These are phyloP conservation scores for Rhodotorula graminis DNA, from an alignment of 768 basidiomycete species.

Conservation along the genomic window DNA sequence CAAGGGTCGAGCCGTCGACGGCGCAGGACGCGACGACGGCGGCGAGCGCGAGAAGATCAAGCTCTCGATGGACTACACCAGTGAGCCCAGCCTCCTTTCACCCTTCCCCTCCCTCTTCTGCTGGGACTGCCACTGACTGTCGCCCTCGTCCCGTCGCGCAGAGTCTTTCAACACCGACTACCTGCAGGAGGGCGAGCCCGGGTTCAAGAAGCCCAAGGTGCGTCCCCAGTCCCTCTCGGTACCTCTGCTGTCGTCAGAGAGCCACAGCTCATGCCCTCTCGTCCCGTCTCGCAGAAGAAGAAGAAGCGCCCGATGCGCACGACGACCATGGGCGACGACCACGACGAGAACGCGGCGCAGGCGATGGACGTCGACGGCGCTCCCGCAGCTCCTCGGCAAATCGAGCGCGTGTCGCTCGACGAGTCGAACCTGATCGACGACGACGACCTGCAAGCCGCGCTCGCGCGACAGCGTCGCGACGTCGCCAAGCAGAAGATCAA, in stretches of 20 bases:
- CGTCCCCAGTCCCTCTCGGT: conserved; percentile 26
- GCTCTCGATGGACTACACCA: conserved; percentile 78
- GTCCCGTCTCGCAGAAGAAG: conserved; percentile 60
- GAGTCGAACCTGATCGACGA: conserved; percentile 69
- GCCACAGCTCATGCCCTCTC: no score
- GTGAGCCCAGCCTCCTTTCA: conserved; percentile 53
- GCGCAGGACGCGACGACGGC: not conserved
- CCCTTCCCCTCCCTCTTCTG: conserved; percentile 4
- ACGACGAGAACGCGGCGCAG: conserved; percentile 49
- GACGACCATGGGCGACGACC: conserved; percentile 46
- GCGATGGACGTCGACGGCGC: conserved; percentile 72
- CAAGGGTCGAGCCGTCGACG: conserved; percentile 8
- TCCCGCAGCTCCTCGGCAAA: conserved; percentile 46
- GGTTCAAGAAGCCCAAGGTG: conserved; percentile 93
- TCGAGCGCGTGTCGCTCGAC: conserved; percentile 59
- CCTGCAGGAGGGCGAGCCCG: conserved; percentile 79
- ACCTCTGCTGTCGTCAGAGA: not conserved
- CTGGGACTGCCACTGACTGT: no score
- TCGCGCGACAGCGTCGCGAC: conserved; percentile 77
- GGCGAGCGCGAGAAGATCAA: conserved; percentile 40
- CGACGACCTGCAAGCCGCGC: conserved; percentile 90
- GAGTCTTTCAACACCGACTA: conserved; percentile 82
- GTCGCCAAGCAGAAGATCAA: conserved; percentile 74
- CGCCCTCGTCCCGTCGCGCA: not conserved
- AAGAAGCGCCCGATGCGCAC: conserved; percentile 62